A percentile compares a stretch with the other conserved stretches of the same genome.
Conservation (phyloP, 768 basidiomycete species). For the Chiua virens region DNA sequence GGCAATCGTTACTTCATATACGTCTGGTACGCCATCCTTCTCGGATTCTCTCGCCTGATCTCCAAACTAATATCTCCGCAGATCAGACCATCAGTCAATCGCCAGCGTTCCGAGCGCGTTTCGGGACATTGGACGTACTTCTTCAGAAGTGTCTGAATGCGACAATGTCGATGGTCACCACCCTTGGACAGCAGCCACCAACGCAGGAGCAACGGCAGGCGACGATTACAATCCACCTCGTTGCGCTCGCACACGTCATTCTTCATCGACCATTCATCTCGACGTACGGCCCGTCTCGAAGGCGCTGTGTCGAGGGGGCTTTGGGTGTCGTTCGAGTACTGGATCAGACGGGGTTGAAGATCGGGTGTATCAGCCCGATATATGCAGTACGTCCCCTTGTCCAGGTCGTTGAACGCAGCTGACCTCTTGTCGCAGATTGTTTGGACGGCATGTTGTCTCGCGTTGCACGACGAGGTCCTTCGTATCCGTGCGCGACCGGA, state of each 20-base stretch:
- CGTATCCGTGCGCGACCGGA: constrained; percentile 14
- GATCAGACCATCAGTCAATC: constrained; percentile 44
- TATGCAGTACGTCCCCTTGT: constrained; percentile 8
- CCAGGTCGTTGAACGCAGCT: neutral
- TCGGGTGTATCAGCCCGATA: constrained; percentile 13
- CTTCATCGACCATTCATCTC: constrained; percentile 23
- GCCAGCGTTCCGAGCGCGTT: constrained; percentile 42
- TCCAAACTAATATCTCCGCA: constrained; percentile 12
- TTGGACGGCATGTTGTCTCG: constrained; percentile 23
- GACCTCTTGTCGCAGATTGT: constrained; percentile 11
- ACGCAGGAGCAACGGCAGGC: neutral
- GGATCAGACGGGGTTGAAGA: constrained; percentile 2
- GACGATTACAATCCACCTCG: constrained; percentile 17
- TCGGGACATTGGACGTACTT: constrained; percentile 45
- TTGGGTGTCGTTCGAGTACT: constrained; percentile 14
- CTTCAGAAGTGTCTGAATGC: constrained; percentile 34
- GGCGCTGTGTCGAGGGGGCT: constrained; percentile 16
- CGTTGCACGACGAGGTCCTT: constrained; percentile 21
- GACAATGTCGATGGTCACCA: constrained; percentile 6
- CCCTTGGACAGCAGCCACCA: neutral
- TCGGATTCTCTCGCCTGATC: neutral
- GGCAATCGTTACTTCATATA: constrained; percentile 27
- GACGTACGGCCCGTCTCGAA: constrained; percentile 12
- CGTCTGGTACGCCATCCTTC: constrained; percentile 23
- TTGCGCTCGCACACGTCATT: constrained; percentile 24